phyloP scores from a whole-genome alignment of 768 basidiomycete species.

The Fomitopsis pulvina region DNA sequence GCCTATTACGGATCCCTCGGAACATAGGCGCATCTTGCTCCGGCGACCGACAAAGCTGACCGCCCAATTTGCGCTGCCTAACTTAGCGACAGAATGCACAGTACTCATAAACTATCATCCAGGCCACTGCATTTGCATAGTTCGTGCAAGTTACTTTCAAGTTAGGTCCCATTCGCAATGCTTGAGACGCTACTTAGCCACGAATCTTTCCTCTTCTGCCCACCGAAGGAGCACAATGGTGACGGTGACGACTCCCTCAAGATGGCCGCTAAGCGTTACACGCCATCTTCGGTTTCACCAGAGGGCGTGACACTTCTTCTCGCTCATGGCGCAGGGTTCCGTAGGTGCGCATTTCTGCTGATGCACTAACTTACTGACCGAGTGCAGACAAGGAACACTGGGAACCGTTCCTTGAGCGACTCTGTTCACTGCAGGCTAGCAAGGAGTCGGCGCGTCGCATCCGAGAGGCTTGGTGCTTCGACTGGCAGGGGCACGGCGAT shows the following conservation, averaged over 20 bases:
- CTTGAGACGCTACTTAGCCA: too few species aligned
- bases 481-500: constrained; percentile 1
- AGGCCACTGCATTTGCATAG: too few species aligned
- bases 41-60: too few species aligned
- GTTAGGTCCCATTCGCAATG: too few species aligned
- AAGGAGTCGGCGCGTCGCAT: neutral
- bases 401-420: constrained; percentile 47
- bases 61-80: too few species aligned
- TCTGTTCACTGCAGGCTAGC: constrained; percentile 25
- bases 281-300: neutral
- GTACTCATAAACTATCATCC: too few species aligned
- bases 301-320: constrained; percentile 38
- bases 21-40: too few species aligned
- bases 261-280: neutral
- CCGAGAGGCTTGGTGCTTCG: neutral
- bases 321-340: constrained; percentile 45
- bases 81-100: too few species aligned
- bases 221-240: too few species aligned
- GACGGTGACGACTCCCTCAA: neutral
- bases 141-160: too few species aligned
- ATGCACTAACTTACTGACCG: neutral
- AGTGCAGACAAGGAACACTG: constrained; percentile 43
- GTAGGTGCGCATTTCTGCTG: neutral
- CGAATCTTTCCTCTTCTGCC: too few species aligned
- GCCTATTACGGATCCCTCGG: too few species aligned